Evolutionary conservation across 2,329 filamentous ascomycete species (phyloP).

Genomic region (Sarocladium strictum): DNA sequence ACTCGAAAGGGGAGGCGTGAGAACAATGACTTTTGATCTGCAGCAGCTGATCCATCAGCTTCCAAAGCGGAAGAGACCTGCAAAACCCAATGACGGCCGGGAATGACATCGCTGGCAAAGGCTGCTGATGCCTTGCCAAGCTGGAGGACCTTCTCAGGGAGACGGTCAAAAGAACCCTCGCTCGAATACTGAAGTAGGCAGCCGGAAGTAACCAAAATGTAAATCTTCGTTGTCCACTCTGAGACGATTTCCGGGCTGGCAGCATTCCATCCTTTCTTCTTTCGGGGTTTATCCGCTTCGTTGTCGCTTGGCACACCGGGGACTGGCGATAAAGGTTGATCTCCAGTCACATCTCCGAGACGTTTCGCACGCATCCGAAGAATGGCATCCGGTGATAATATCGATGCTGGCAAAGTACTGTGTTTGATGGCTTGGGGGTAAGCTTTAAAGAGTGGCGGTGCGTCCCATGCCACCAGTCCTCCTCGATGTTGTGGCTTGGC

Average conservation of each 20-base stretch:
- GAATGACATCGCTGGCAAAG: constrained; percentile 74
- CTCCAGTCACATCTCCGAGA: constrained; percentile 15
- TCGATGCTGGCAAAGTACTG: constrained; percentile 61
- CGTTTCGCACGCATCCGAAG: constrained; percentile 54
- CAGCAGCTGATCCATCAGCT: constrained; percentile 42
- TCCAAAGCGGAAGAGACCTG: constrained; percentile 65
- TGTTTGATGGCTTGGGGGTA: constrained; percentile 80
- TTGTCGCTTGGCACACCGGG: background rate
- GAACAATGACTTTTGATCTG: constrained; percentile 49
- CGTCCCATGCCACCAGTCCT: constrained; percentile 48
- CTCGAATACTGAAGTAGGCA: constrained; percentile 69
- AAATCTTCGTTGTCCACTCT: constrained; percentile 67
- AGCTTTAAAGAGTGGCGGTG: constrained; percentile 78
- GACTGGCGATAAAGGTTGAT: constrained; percentile 9
- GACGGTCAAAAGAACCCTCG: constrained; percentile 62
- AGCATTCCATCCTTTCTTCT: constrained; percentile 39
- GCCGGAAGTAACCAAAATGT: constrained; percentile 64
- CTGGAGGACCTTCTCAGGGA: constrained; percentile 68
- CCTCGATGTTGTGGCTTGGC: constrained; percentile 17
- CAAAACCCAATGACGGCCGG: constrained; percentile 73
- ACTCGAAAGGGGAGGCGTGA: constrained; percentile 41
- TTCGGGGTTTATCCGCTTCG: constrained; percentile 34
- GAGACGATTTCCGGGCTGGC: constrained; percentile 38
- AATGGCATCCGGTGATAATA: constrained; percentile 62
- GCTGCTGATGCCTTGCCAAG: constrained; percentile 70